Conservation (phyloP, 2,329 filamentous ascomycete genomes). For the Fusarium succisae region DNA sequence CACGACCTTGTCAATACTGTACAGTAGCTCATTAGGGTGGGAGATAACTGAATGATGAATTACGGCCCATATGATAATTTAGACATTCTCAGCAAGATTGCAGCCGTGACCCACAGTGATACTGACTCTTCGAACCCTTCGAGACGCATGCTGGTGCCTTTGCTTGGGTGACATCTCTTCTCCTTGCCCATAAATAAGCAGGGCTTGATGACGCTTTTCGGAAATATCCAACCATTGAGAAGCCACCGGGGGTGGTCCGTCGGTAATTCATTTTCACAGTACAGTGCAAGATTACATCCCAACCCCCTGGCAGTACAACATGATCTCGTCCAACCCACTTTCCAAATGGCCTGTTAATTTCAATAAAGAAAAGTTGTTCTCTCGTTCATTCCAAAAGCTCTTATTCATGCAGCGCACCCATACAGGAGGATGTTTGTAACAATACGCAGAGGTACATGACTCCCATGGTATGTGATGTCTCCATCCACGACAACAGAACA, state of each 20-base stretch:
- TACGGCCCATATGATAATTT: fast-evolving
- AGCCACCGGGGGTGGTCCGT: neutral
- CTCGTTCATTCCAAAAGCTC: fast-evolving
- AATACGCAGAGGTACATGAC: too few relatives aligned
- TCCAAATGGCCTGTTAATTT: too few relatives aligned
- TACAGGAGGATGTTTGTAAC: neutral
- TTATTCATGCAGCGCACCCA: too few relatives aligned
- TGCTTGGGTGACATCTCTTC: too few relatives aligned
- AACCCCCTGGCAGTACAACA: too few relatives aligned
- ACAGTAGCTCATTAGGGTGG: neutral
- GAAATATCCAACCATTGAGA: neutral
- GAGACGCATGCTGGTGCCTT: too few relatives aligned
- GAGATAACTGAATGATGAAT: too few relatives aligned
- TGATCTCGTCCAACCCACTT: neutral
- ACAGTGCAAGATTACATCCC: neutral
- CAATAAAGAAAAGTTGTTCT: fast-evolving
- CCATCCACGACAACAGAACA: neutral
- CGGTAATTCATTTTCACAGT: neutral
- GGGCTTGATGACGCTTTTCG: too few relatives aligned
- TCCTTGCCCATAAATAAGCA: fast-evolving
- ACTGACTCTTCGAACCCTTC: fast-evolving
- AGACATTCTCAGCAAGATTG: too few relatives aligned
- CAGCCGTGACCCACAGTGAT: fast-evolving
- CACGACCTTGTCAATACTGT: neutral
- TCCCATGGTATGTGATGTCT: neutral